A percentile compares a stretch with the other conserved stretches of the same genome.
These are phyloP conservation scores for Beauveria sp. DNA, from an alignment of 2,329 filamentous ascomycete species.

Conservation along the genomic window DNA sequence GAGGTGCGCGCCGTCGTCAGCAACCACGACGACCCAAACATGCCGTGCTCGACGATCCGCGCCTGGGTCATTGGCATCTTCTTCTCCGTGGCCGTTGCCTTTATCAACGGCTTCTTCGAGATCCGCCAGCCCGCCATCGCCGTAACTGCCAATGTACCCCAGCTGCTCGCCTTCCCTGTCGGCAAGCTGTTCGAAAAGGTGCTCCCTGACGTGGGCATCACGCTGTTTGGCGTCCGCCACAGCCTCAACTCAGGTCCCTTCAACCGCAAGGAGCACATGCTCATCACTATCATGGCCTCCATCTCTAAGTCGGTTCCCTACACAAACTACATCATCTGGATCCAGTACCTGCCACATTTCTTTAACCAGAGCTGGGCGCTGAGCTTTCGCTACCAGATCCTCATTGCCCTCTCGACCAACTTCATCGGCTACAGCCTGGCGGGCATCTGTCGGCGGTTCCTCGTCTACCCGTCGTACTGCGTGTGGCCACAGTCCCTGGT, in stretches of 20 bases:
- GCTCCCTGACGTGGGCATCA: constrained; percentile 39
- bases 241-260: constrained; percentile 47
- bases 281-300: constrained; percentile 52
- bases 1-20: constrained; percentile 32
- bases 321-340: constrained; percentile 40
- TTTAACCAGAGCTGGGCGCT: constrained; percentile 34
- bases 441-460: constrained; percentile 39
- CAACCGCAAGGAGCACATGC: constrained; percentile 51
- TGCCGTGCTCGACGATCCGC: constrained; percentile 28
- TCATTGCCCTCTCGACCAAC: constrained; percentile 27
- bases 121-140: constrained; percentile 28
- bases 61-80: constrained; percentile 27
- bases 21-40: constrained; percentile 27
- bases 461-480: constrained; percentile 43
- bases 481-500: constrained; percentile 45
- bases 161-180: constrained; percentile 29
- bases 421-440: constrained; percentile 49
- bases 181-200: constrained; percentile 26
- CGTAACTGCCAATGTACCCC: constrained; percentile 28
- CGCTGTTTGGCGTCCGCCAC: constrained; percentile 31
- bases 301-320: constrained; percentile 38
- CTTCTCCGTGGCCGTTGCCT: constrained; percentile 23
- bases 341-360: constrained; percentile 33
- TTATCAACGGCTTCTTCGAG: constrained; percentile 29
- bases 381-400: constrained; percentile 37